Conservation (phyloP, 139 green algal genomes). For the Closterium sp. region DNA sequence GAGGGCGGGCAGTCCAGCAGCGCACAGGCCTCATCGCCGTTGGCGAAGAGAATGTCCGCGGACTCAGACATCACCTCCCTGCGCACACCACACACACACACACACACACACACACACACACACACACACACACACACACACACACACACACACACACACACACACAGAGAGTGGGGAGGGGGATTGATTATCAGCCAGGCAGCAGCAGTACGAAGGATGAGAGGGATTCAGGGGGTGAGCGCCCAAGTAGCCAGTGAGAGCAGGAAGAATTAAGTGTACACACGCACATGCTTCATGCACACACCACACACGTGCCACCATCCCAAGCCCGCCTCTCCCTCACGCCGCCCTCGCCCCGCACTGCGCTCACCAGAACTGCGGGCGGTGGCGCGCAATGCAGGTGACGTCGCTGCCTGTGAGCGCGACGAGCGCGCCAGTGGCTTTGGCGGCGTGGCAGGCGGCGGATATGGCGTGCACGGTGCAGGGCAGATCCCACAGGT, state of each 20-base stretch:
- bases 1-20: not conserved
- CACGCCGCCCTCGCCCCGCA: not conserved
- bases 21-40: slow-evolving; percentile 59
- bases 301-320: not conserved
- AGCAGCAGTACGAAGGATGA: not conserved
- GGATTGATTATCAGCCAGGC: not conserved
- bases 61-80: slow-evolving; percentile 56
- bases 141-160: not conserved
- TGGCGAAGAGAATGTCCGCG: slow-evolving; percentile 82
- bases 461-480: slow-evolving; percentile 57
- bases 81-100: slow-evolving; percentile 10
- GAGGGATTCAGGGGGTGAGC: no score
- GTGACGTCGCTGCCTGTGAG: slow-evolving; percentile 81
- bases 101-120: not conserved
- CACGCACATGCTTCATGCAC: no score
- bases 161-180: not conserved
- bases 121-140: not conserved
- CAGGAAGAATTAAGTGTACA: no score
- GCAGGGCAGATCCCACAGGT: slow-evolving; percentile 69
- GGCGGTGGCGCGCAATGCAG: slow-evolving; percentile 59
- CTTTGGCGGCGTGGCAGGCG: slow-evolving; percentile 50
- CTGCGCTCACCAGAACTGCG: slow-evolving; percentile 56
- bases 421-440: slow-evolving; percentile 65
- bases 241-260: no score
- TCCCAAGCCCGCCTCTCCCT: not conserved